Conservation (phyloP, 2,329 filamentous ascomycete genomes). For the Alternaria arbusti region DNA sequence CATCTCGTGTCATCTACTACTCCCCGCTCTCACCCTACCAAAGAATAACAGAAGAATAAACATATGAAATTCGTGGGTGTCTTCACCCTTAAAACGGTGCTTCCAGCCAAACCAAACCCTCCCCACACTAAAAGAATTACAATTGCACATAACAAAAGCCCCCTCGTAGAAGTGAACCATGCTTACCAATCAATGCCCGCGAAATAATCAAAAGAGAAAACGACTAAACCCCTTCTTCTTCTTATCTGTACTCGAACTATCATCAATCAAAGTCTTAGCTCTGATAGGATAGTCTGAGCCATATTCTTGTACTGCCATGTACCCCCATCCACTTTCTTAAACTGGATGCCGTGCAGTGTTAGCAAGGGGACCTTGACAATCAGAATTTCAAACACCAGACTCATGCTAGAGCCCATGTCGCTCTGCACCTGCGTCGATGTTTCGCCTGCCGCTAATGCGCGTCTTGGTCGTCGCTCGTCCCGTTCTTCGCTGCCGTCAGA, state of each 20-base stretch:
- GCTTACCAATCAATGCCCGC: slow-evolving; percentile 5
- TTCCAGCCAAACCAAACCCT: neutral
- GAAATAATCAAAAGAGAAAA: neutral
- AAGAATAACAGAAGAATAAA: slow-evolving; percentile 33
- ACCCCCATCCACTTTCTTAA: slow-evolving; percentile 93
- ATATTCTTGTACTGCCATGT: slow-evolving; percentile 99
- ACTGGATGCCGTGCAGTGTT: slow-evolving; percentile 92
- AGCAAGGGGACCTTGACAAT: slow-evolving; percentile 97
- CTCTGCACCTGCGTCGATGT: slow-evolving; percentile 91
- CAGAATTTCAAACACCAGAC: slow-evolving; percentile 91
- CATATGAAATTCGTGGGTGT: slow-evolving; percentile 42
- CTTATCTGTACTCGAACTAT: neutral
- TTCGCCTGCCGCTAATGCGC: slow-evolving; percentile 70
- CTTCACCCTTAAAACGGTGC: slow-evolving; percentile 11
- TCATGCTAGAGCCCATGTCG: slow-evolving; percentile 83
- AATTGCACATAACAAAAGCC: slow-evolving; percentile 7
- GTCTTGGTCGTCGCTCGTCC: slow-evolving; percentile 51
- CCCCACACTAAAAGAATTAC: slow-evolving; percentile 9
- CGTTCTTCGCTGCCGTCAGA: slow-evolving; percentile 73
- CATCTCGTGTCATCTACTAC: slow-evolving; percentile 2
- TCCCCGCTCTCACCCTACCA: neutral
- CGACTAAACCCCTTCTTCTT: neutral
- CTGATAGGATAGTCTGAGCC: slow-evolving; percentile 92
- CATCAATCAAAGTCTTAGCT: slow-evolving; percentile 57
- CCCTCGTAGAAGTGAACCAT: slow-evolving; percentile 1